Conservation (phyloP, 352 stramenopile species). For the Blastocystis sp. region DNA sequence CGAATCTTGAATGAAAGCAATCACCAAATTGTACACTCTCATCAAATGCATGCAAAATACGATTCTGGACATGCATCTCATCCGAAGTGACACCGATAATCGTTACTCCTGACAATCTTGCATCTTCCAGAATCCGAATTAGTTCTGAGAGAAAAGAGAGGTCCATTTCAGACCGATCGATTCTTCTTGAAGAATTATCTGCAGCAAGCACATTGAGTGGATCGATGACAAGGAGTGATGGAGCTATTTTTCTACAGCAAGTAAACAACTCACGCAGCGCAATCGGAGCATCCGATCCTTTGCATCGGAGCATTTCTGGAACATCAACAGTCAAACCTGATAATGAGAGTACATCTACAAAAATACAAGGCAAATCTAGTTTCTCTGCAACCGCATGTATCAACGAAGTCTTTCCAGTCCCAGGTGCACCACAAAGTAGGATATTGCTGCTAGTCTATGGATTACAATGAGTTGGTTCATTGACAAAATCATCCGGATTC, state of each 20-base stretch:
- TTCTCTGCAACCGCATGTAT: neutral
- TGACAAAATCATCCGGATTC: neutral
- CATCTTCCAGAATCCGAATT: neutral
- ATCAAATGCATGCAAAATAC: neutral
- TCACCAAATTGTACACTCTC: neutral
- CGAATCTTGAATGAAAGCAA: neutral
- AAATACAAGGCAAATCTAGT: conserved; percentile 12
- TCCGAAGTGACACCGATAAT: neutral
- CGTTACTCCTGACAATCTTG: neutral
- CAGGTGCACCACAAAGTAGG: neutral
- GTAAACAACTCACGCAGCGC: neutral
- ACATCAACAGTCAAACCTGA: neutral
- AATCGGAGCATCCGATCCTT: neutral
- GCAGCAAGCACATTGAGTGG: neutral
- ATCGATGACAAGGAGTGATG: neutral
- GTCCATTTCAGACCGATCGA: neutral
- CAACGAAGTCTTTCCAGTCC: neutral
- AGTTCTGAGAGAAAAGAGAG: neutral
- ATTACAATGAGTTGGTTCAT: too few relatives aligned
- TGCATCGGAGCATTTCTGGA: neutral
- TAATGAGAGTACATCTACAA: neutral
- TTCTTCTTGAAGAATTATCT: neutral
- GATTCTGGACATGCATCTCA: neutral
- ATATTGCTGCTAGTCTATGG: neutral
- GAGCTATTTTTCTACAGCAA: neutral